Evolutionary conservation across 805 yeast genomes (phyloP).

Genomic region (Wickerhamomyces hampshirensis): DNA sequence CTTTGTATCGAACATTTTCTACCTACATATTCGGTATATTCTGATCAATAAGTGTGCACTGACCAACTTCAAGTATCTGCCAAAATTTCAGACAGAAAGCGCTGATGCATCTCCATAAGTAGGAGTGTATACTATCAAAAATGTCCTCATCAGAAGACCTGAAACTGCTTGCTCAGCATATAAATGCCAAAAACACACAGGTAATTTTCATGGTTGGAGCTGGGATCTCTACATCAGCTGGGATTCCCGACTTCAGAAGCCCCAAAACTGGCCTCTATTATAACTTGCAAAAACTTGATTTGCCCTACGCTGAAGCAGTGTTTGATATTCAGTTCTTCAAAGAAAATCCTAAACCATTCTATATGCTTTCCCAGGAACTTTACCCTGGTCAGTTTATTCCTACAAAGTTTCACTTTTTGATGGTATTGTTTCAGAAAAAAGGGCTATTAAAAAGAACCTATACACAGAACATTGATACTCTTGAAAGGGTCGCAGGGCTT

Average conservation of each 20-base stretch:
- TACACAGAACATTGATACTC: slow-evolving; percentile 91
- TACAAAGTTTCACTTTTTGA: slow-evolving; percentile 72
- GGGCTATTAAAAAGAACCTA: slow-evolving; percentile 63
- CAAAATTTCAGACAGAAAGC: no score
- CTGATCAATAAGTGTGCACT: no score
- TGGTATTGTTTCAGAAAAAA: slow-evolving; percentile 63
- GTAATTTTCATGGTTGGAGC: slow-evolving; percentile 82
- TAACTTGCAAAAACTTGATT: slow-evolving; percentile 63
- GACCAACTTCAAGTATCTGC: no score
- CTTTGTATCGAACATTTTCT: no score
- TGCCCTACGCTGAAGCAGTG: slow-evolving; percentile 95
- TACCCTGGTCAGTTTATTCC: slow-evolving; percentile 88
- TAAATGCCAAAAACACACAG: slow-evolving; percentile 22
- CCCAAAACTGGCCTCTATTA: slow-evolving; percentile 88
- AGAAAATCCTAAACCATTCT: slow-evolving; percentile 78
- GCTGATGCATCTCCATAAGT: no score
- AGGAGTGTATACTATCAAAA: background rate
- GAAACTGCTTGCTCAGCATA: slow-evolving; percentile 5
- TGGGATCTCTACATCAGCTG: slow-evolving; percentile 89
- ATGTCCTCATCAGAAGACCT: background rate
- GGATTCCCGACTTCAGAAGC: slow-evolving; percentile 92
- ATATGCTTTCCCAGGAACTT: slow-evolving; percentile 74
- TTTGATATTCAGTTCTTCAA: slow-evolving; percentile 82
- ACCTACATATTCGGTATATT: no score
- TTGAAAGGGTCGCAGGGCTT: slow-evolving; percentile 84